Base-by-base conservation (phyloP, 345 rosid species). In the Citrus glauca region DNA sequence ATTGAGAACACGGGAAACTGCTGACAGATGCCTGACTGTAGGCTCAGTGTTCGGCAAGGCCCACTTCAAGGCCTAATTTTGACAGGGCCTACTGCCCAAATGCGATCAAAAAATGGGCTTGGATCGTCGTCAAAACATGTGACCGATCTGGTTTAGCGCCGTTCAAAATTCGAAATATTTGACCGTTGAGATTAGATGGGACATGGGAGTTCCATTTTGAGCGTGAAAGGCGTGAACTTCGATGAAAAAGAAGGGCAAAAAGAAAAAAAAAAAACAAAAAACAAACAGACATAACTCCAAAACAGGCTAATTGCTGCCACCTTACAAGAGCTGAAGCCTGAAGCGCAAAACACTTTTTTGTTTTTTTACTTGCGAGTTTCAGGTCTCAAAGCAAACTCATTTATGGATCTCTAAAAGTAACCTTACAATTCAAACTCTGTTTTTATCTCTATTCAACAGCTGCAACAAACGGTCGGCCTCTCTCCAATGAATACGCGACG, bases 401-500 rank as follows among this genome's bases (percentile, higher is more conserved):
- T n/a, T 22, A 64, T 74, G 78, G 48, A 38, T 19, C 28, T 8
- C 68, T 40, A 63, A 33, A 63, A 74, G 33, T 38, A 65, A 38
- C 45, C 59, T 45, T 32, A 42, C 69, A 11, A 45, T 59, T 24
- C 66, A 25, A 73, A 73, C 61, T 73, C 55, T 60, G 2, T 8
- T 40, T 73, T 40, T 61, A 56, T 60, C n/a, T 60, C 33, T 8
- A 25, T 38, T 14, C 19, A 59, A 45, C 30, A 62, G 61, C 28
- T 35, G 37, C 78, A 53, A 28, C 9, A 20, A 8, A 32, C 30
- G 20, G 73, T 13, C 55, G 14, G 60, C 35, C 37, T 45, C 50
- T 45, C 17, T 53, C 6, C 38, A 59, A 76, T 55, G 87, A 81
- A 73, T 84, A 86, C 75, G 79, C 89, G 97, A 79, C 94, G 92